Conservation (phyloP, 148 eudicot genomes). For the Euryodendron excelsum region DNA sequence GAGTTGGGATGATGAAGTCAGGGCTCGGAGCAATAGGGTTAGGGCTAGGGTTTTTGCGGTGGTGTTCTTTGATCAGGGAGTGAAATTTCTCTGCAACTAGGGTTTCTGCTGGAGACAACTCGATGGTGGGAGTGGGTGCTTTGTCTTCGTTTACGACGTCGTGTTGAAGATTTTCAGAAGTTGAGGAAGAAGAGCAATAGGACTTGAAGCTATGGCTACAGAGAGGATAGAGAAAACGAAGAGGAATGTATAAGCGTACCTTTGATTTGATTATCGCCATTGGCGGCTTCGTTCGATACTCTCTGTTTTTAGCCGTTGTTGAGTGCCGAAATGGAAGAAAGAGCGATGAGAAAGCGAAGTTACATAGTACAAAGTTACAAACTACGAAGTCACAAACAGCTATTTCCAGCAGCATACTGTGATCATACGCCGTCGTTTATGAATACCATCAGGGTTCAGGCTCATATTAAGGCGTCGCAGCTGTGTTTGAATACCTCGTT, state of each 20-base stretch:
- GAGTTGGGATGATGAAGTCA: slow-evolving; percentile 39
- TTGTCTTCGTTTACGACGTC: slow-evolving; percentile 15
- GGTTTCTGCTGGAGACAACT: slow-evolving; percentile 40
- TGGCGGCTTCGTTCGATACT: background rate
- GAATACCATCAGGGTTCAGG: too few species aligned
- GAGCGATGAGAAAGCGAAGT: too few species aligned
- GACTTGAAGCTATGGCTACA: slow-evolving; percentile 30
- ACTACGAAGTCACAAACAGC: too few species aligned
- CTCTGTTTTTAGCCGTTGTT: background rate
- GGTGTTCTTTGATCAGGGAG: slow-evolving; percentile 59
- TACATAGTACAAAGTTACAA: too few species aligned
- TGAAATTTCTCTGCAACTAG: slow-evolving; percentile 44
- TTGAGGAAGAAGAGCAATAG: slow-evolving; percentile 29
- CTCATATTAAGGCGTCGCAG: too few species aligned
- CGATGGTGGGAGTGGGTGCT: slow-evolving; percentile 7
- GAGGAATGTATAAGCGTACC: background rate
- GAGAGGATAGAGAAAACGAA: slow-evolving; percentile 25
- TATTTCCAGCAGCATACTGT: too few species aligned
- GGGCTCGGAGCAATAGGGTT: slow-evolving; percentile 32
- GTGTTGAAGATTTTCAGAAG: slow-evolving; percentile 2
- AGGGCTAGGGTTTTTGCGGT: slow-evolving; percentile 60
- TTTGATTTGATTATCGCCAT: slow-evolving; percentile 42
- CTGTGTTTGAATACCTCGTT: too few species aligned
- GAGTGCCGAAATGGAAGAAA: too few species aligned
- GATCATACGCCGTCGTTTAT: too few species aligned